Evolutionary conservation across 306 rosid genomes (phyloP).

Genomic region (Casuarina glauca): DNA sequence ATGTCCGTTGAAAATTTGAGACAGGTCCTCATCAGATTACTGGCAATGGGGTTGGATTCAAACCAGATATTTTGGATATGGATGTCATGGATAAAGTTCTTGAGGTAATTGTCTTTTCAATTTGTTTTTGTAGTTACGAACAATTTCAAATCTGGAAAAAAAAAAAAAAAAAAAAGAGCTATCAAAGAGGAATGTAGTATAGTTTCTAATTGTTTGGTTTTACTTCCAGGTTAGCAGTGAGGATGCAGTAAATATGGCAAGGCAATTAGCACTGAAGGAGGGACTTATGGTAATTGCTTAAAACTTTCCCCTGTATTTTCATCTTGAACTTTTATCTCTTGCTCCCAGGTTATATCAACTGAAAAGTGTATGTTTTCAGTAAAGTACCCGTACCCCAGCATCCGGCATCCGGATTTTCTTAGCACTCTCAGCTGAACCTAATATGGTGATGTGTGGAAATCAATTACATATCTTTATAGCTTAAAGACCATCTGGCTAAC

Average conservation of each 20-base stretch:
- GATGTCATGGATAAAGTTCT: slow-evolving; percentile 91
- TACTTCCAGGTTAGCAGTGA: slow-evolving; percentile 77
- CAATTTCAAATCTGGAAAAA: background rate
- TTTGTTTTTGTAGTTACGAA: background rate
- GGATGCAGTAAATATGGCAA: slow-evolving; percentile 91
- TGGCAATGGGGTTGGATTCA: slow-evolving; percentile 93
- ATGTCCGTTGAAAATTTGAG: slow-evolving; percentile 25
- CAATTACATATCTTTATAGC: background rate
- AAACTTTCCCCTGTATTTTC: background rate
- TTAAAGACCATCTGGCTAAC: background rate
- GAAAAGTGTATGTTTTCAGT: background rate
- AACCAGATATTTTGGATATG: slow-evolving; percentile 95
- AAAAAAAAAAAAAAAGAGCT: background rate
- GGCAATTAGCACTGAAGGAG: slow-evolving; percentile 81
- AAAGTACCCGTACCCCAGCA: no score
- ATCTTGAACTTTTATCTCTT: no score
- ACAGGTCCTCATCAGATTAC: slow-evolving; percentile 89
- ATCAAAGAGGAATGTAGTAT: slow-evolving; percentile 2
- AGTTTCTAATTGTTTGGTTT: slow-evolving; percentile 8
- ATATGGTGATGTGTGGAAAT: background rate
- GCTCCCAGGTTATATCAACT: background rate
- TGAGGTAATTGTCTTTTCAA: slow-evolving; percentile 52
- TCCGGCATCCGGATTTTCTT: no score
- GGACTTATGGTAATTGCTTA: slow-evolving; percentile 77
- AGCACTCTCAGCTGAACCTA: background rate